Percentiles rank a stretch among this genome's conserved stretches.
Conservation (phyloP, 164 flowering plant genomes). For the Brasenia schreberi region DNA sequence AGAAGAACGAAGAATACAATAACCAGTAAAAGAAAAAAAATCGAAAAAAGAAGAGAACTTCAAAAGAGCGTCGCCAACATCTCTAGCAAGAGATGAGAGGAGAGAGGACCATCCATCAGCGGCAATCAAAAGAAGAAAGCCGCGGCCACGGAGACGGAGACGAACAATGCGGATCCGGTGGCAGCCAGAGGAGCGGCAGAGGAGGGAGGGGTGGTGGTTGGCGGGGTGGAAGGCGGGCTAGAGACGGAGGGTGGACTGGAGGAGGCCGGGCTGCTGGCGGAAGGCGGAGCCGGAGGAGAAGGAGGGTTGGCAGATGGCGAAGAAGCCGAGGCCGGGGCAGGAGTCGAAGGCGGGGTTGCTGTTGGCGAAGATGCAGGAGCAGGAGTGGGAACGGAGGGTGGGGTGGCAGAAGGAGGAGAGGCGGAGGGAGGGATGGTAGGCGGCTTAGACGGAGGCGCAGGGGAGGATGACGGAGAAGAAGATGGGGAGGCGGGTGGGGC, state of each 20-base stretch:
- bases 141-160: background rate
- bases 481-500: conserved; percentile 2
- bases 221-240: background rate
- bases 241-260: background rate
- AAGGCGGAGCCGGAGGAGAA: background rate
- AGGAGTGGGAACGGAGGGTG: background rate
- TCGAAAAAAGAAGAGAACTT: background rate
- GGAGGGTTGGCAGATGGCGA: background rate
- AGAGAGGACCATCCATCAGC: background rate
- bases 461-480: background rate
- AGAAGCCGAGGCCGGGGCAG: background rate
- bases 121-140: background rate
- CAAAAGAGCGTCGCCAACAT: background rate
- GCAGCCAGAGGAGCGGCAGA: background rate
- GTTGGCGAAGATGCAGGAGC: background rate
- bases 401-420: background rate
- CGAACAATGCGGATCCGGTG: background rate
- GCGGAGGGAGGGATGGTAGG: background rate
- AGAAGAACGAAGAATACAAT: background rate
- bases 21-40: background rate
- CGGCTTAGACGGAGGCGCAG: background rate
- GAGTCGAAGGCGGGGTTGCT: background rate
- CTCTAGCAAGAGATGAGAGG: background rate
- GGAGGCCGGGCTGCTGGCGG: background rate
- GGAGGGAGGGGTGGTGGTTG: background rate